Evolutionary conservation across 345 rosid species (phyloP).

Genomic region (Garcia nutans): DNA sequence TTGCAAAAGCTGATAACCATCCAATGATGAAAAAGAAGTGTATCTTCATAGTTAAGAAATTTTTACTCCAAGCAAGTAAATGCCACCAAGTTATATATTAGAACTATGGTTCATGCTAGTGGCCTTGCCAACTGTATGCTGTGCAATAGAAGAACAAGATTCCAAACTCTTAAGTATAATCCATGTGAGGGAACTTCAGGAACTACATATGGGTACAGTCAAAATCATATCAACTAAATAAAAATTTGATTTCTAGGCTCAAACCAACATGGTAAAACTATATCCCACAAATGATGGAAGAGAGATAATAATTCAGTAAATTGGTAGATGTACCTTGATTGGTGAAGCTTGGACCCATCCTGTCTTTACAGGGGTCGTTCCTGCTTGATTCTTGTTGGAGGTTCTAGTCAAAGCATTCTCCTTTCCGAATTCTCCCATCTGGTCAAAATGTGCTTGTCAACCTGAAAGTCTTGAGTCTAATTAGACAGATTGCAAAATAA

Average conservation of each 20-base stretch:
- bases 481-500: neutral
- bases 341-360: constrained; percentile 10
- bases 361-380: constrained; percentile 11
- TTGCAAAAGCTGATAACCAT: neutral
- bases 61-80: neutral
- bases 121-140: neutral
- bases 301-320: constrained; percentile 8
- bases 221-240: neutral
- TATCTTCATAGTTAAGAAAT: neutral
- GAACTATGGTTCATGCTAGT: neutral
- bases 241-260: neutral
- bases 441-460: constrained; percentile 4
- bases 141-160: neutral
- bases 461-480: constrained; percentile 12
- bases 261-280: constrained; percentile 3
- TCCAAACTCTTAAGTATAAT: neutral
- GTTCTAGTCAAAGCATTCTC: constrained; percentile 13
- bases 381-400: constrained; percentile 13
- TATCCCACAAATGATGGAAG: neutral
- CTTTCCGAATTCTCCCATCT: constrained; percentile 27
- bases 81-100: neutral
- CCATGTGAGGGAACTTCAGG: neutral
- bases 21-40: neutral
- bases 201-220: neutral
- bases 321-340: constrained; percentile 15